These are phyloP conservation scores for Boletellus sp. DNA, from an alignment of 768 basidiomycete genomes.

Conservation along the genomic window DNA sequence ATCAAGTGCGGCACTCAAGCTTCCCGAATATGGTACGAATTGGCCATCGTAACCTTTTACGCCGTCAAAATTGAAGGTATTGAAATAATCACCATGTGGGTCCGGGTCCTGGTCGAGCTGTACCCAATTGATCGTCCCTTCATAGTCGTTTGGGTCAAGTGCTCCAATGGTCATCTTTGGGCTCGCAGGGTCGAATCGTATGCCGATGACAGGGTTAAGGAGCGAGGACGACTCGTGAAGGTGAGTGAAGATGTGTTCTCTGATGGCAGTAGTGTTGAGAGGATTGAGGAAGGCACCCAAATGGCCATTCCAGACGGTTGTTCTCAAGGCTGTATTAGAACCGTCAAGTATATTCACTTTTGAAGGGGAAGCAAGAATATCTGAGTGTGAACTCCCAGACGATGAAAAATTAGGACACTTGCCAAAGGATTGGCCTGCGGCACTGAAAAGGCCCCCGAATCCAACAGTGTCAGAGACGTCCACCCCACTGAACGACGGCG, in stretches of 20 bases:
- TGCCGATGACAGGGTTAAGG: conserved; percentile 30
- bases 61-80: conserved; percentile 24
- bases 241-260: conserved; percentile 15
- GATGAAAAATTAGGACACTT: not conserved
- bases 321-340: conserved; percentile 2
- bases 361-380: not conserved
- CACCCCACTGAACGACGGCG: conserved; percentile 17
- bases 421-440: conserved; percentile 14
- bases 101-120: conserved; percentile 19
- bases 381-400: not conserved
- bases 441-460: conserved; percentile 19
- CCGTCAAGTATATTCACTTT: conserved; percentile 25
- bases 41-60: conserved; percentile 29
- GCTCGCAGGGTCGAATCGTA: conserved; percentile 28
- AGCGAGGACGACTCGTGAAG: conserved; percentile 21
- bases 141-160: conserved; percentile 30
- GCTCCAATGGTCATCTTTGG: conserved; percentile 32
- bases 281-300: conserved; percentile 27
- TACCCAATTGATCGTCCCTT: conserved; percentile 31
- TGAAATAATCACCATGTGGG: conserved; percentile 12
- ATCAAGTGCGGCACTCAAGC: conserved; percentile 21
- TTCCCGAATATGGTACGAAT: conserved; percentile 18
- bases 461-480: conserved; percentile 17
- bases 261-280: conserved; percentile 9
- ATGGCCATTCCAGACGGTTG: conserved; percentile 17